Base-by-base conservation (phyloP, 2,329 filamentous ascomycete genomes). In the Colletotrichum sp. region DNA sequence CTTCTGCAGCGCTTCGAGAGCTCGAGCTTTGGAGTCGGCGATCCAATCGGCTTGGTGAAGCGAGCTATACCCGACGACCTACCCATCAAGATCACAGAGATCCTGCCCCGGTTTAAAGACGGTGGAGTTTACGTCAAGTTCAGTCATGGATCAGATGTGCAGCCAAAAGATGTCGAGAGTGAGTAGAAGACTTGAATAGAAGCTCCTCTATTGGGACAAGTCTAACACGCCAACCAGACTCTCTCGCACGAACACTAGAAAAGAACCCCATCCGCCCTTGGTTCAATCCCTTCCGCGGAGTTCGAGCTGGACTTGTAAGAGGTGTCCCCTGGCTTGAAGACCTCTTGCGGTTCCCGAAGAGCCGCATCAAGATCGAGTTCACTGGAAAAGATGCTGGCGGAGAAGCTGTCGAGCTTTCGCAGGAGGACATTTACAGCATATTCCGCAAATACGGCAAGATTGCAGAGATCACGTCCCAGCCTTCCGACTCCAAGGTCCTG, bases 261-360 rank as follows among this genome's bases (percentile, higher is more conserved):
- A 88, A 95, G 75, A 89, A 93, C 18, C 94, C 93, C 0, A 91
- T 98, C 48, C 95, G 93, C 76, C 96, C 96, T 4, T 98, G 96
- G 95, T 98, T 97, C 87, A 98, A 93, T 79, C 96, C 96, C 0
- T 93, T 98, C 78, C 89, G 92, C 26, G 86, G 90, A 16, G 93
- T 98, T 72, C 90, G 91, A 65, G 92, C 93, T 5, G 92, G 92
- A 28, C 86, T 96, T 8, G 97, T 99, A 4, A 89, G 92, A 71
- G 97, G 97, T 12, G 92, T 93, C 26, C 97, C 97, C 0, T 99
- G 97, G 97, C 90, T 99, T 4, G 97, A 99, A 81, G 97, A 99
- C 82, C 87, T 99, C 32, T 94, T 95, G 79, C 92, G 96, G 8
- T 93, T 96, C 67, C 97, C 97, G 0, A 95, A 93, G 73, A 89